A percentile compares a stretch with the other conserved stretches of the same genome.
Conservation (phyloP, 2,329 filamentous ascomycete genomes). For the Stagonosporopsis rhizophila region DNA sequence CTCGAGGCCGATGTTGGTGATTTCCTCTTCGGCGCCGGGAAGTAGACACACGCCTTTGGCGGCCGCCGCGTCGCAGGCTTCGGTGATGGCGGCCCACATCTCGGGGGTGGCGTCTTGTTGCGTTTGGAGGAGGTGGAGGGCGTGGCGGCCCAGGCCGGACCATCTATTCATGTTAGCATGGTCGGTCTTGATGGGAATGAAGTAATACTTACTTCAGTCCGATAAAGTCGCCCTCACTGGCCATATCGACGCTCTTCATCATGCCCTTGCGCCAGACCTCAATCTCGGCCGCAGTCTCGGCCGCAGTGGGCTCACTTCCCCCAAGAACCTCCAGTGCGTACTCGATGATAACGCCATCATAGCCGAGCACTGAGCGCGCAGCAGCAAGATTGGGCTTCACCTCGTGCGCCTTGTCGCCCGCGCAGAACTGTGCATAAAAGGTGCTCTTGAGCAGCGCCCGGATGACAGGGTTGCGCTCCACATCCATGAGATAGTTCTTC, state of each 20-base stretch:
- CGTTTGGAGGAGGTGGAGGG: slow-evolving; percentile 70
- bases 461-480: slow-evolving; percentile 77
- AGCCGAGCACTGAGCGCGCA: slow-evolving; percentile 75
- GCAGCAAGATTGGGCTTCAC: slow-evolving; percentile 68
- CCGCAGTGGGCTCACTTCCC: slow-evolving; percentile 60
- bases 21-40: slow-evolving; percentile 85
- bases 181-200: background rate
- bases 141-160: slow-evolving; percentile 79
- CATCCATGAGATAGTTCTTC: slow-evolving; percentile 69
- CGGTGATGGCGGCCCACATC: slow-evolving; percentile 73
- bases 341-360: slow-evolving; percentile 81
- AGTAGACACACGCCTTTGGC: slow-evolving; percentile 75
- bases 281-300: slow-evolving; percentile 68
- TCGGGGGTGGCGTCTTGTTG: slow-evolving; percentile 67
- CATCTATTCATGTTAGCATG: slow-evolving; percentile 59
- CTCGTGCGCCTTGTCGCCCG: slow-evolving; percentile 75
- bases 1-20: slow-evolving; percentile 80
- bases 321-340: slow-evolving; percentile 85
- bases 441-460: slow-evolving; percentile 76
- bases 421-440: slow-evolving; percentile 92
- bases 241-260: slow-evolving; percentile 70
- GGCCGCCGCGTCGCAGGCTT: slow-evolving; percentile 75
- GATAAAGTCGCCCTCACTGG: slow-evolving; percentile 60
- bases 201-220: slow-evolving; percentile 56
- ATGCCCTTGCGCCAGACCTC: slow-evolving; percentile 76